Percentiles rank a stretch among this genome's conserved stretches.
phyloP scores from a whole-genome alignment of 2,329 filamentous ascomycete species.

The Aspergillus hortae region DNA sequence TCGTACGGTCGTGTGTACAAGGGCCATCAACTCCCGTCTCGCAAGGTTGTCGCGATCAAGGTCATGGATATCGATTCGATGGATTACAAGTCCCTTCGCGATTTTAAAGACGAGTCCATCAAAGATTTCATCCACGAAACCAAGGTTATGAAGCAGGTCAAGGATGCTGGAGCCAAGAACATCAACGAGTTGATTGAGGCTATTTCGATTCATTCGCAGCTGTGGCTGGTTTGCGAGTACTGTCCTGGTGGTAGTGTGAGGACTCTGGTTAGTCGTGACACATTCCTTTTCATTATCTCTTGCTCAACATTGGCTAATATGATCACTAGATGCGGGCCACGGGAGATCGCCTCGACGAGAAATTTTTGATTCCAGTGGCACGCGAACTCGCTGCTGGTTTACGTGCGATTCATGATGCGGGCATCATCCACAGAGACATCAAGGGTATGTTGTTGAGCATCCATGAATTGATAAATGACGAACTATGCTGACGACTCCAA shows the following conservation, averaged over 20 bases:
- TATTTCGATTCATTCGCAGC: constrained; percentile 59
- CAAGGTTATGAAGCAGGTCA: constrained; percentile 59
- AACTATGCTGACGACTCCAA: neutral
- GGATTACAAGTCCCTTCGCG: constrained; percentile 46
- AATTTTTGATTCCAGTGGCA: constrained; percentile 62
- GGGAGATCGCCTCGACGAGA: constrained; percentile 52
- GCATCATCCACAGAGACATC: constrained; percentile 63
- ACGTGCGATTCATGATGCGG: constrained; percentile 62
- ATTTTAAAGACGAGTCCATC: constrained; percentile 47
- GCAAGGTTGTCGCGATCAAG: constrained; percentile 49
- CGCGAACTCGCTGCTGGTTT: constrained; percentile 61
- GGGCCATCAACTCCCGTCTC: constrained; percentile 38
- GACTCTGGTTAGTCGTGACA: constrained; percentile 52
- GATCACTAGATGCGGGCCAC: constrained; percentile 45
- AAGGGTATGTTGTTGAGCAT: constrained; percentile 46
- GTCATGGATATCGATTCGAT: constrained; percentile 49
- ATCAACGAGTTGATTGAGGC: constrained; percentile 64
- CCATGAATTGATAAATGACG: neutral
- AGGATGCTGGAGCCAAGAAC: constrained; percentile 59
- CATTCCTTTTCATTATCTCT: neutral
- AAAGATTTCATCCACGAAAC: constrained; percentile 60
- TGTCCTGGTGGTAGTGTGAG: constrained; percentile 64
- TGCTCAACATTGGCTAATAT: constrained; percentile 16
- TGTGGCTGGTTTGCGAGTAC: constrained; percentile 66
- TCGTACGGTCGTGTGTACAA: constrained; percentile 52